phyloP scores from a whole-genome alignment of 441 rosid species.

The Populus hybrid region DNA sequence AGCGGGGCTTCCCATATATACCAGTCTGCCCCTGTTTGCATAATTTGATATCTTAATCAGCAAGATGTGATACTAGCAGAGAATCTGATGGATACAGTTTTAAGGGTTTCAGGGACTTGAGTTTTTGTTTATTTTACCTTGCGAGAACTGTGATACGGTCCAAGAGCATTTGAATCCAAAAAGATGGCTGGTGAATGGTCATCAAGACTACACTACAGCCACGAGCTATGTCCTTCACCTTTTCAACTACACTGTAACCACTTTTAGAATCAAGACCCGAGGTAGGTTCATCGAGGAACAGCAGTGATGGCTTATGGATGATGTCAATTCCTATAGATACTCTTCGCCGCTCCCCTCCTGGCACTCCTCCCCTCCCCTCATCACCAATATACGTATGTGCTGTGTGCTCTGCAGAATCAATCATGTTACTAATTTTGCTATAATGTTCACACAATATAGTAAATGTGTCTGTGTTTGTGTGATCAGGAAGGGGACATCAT shows the following conservation, averaged over 20 bases:
- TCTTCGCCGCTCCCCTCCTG: conserved; percentile 68
- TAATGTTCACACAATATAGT: neutral
- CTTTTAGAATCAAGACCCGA: conserved; percentile 84
- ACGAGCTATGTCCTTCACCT: conserved; percentile 66
- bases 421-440: neutral
- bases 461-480: neutral
- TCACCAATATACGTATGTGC: conserved; percentile 67
- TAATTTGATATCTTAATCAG: neutral
- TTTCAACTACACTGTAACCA: conserved; percentile 76
- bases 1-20: conserved; percentile 61
- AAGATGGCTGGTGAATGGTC: conserved; percentile 90
- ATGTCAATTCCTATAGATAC: conserved; percentile 82
- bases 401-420: conserved; percentile 40
- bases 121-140: conserved; percentile 30
- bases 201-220: conserved; percentile 76
- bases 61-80: neutral
- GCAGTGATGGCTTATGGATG: conserved; percentile 68
- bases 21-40: conserved; percentile 48
- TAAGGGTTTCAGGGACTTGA: neutral
- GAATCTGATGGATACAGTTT: neutral
- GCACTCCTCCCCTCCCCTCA: conserved; percentile 80
- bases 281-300: conserved; percentile 88
- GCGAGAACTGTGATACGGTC: conserved; percentile 70
- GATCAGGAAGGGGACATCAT: neutral
- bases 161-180: conserved; percentile 61